These are phyloP conservation scores for Cryptococcus hybrid DNA, from an alignment of 1,284 basidiomycete species.

Conservation along the genomic window DNA sequence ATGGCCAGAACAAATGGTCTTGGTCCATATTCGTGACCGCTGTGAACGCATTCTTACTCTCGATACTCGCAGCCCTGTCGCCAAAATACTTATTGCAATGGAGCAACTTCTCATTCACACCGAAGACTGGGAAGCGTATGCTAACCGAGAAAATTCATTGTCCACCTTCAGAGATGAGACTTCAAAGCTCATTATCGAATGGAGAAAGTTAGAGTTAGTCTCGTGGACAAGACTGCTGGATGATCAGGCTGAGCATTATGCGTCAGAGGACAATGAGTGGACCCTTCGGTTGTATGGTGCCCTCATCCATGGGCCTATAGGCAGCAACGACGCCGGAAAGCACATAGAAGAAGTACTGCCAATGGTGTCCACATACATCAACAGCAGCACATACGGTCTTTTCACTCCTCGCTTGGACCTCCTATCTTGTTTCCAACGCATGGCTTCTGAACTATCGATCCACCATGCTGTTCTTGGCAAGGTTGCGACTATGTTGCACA, in stretches of 20 bases:
- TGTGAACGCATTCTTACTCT: conserved; percentile 69
- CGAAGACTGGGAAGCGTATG: conserved; percentile 96
- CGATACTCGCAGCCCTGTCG: conserved; percentile 69
- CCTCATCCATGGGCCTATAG: conserved; percentile 63
- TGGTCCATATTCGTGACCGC: conserved; percentile 77
- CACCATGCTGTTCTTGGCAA: conserved; percentile 26
- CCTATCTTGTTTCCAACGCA: conserved; percentile 64
- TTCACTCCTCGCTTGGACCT: conserved; percentile 69
- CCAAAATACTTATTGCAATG: conserved; percentile 76
- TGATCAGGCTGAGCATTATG: conserved; percentile 64
- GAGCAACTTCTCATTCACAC: conserved; percentile 85
- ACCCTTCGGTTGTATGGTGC: conserved; percentile 92
- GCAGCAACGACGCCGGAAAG: conserved; percentile 48
- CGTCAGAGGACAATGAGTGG: conserved; percentile 69
- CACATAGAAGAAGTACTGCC: conserved; percentile 66
- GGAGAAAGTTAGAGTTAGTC: conserved; percentile 85
- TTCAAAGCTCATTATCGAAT: conserved; percentile 75
- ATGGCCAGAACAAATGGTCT: conserved; percentile 97
- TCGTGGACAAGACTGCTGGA: conserved; percentile 84
- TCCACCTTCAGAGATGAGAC: conserved; percentile 65
- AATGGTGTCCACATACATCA: conserved; percentile 79
- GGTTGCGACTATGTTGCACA: conserved; percentile 64
- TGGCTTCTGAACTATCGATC: conserved; percentile 39
- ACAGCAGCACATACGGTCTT: conserved; percentile 77
- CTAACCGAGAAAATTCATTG: conserved; percentile 82